Base-by-base conservation (phyloP, 2,329 filamentous ascomycete genomes). In the Aspergillus terreus region DNA sequence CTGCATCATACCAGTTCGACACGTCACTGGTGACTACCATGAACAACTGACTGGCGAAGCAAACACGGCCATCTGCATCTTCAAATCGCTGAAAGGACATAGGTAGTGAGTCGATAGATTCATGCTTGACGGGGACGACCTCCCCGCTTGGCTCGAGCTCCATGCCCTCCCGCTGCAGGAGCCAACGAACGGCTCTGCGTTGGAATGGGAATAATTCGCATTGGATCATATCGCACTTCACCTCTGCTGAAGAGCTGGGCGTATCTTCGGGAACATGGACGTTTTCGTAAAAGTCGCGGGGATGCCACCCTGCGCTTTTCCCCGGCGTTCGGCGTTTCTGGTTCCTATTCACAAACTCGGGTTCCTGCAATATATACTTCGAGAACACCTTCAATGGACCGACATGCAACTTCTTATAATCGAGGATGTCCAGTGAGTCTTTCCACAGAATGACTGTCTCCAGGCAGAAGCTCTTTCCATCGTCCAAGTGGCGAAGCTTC, bases 201-300 rank as follows among this genome's bases (percentile, higher is more conserved):
- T 79, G 76, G 49, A 79, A 79, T 3, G 76, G 74, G 54, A 74
- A 78, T n/a, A 78, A 65, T 23, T 69, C 55, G 46, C 68, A 74
- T 17, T 67, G 58, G 23, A 74, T 51, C 21, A 58, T 48, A 23
- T 69, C 61, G 51, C 68, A 71, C 35, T 67, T 61, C 6, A 76
- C 58, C 6, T 68, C 56, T 32, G 64, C 62, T 4, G 71, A 69
- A 25, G 67, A 47, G n/a, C 57, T 58, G 11, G 63, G 51, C 2
- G 63, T 63, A 33, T 69, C 60, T 17, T 59, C 57, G 11, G 76
- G 76, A 21, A 77, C 71, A 58, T 77, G 69, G 38, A 78, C 75
- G 58, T 70, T 75, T 25, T 75, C 68, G 47, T 78, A 78, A 53
- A 78, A 78, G 44, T 77, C 72, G 15, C 69, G 65, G 12, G 70